Evolutionary conservation across 2,329 filamentous ascomycete species (phyloP), one percentile per base, ranked within the genome.

Genomic region (Trichocomaceae sp.): DNA sequence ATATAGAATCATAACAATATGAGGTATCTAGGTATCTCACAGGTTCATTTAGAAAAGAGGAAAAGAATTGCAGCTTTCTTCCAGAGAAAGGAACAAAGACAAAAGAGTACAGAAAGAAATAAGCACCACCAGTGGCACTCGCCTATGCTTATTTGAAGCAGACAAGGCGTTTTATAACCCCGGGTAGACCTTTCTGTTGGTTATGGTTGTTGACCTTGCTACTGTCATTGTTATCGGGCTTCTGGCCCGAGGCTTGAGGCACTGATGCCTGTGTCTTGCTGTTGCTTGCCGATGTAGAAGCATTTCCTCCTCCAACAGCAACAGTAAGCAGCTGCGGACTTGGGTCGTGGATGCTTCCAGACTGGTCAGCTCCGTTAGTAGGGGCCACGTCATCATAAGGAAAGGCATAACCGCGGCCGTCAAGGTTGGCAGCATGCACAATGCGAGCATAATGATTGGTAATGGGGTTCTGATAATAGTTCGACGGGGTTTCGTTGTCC

Each of bases 371-470:
- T 2, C 77, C 79, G 42, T 72, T 71, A n/a, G 69, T 70, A 3
- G 82, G 74, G 20, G 75, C 76, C 9, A 88, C 85, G 68, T 88
- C 85, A 64, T 88, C 85, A 64, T 87, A 88, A 0, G 85, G 83
- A 61, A 87, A 87, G 1, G 84, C 83, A 70, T 88, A 88, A 8
- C 85, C 85, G 48, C 77, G 75, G 8, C 79, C 75, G 64, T 83
- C 81, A 35, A 82, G 64, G 61, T 80, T 83, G 37, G 76, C 74
- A 57, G 75, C 78, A 68, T 88, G 85, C 57, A 84, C 79, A 59
- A 87, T 79, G 55, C 84, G 76, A 47, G 82, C 73, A 66, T 85
- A 88, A 67, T 88, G 84, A 68, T 88, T 87, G 42, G 83, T 86
- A 47, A 80, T 67, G 2, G 61, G 54, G 13, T 78, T 69, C 41